Percentiles rank a stretch among this genome's conserved stretches.
Conservation (phyloP, 305 asterid genomes). For the Rubia tinctorum region DNA sequence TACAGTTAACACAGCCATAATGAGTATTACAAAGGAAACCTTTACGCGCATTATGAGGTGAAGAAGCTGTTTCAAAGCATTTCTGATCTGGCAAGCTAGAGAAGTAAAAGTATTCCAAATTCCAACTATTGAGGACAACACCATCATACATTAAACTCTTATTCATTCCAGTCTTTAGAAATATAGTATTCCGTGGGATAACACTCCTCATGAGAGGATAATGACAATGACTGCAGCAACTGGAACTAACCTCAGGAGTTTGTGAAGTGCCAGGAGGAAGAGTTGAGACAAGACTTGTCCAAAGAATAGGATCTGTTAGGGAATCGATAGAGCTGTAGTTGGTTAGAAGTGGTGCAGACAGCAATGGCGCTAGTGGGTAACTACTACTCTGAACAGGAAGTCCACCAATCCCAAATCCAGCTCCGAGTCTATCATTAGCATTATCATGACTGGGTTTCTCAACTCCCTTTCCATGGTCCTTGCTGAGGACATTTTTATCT, state of each 20-base stretch:
- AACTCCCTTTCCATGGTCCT: constrained; percentile 55
- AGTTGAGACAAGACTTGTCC: constrained; percentile 74
- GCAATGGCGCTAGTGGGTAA: constrained; percentile 60
- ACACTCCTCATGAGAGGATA: neutral
- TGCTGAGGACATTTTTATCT: constrained; percentile 52
- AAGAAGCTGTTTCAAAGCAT: neutral
- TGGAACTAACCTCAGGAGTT: constrained; percentile 60
- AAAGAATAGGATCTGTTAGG: constrained; percentile 72
- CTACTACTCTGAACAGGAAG: constrained; percentile 52
- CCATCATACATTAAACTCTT: neutral
- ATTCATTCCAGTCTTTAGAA: neutral
- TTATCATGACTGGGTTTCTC: constrained; percentile 57
- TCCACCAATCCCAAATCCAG: constrained; percentile 53
- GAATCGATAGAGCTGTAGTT: constrained; percentile 68
- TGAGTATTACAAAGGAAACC: neutral
- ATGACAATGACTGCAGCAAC: constrained; percentile 9
- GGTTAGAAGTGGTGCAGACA: constrained; percentile 81
- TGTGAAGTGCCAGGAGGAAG: constrained; percentile 74
- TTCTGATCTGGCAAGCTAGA: neutral
- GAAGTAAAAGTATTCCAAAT: neutral
- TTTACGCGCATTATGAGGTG: no score
- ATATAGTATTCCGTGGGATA: neutral
- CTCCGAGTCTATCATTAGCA: constrained; percentile 52
- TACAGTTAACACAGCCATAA: constrained; percentile 1
- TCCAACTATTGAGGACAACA: neutral